Conservation (phyloP, 257 asterid genomes). For the Rhazya stricta region DNA sequence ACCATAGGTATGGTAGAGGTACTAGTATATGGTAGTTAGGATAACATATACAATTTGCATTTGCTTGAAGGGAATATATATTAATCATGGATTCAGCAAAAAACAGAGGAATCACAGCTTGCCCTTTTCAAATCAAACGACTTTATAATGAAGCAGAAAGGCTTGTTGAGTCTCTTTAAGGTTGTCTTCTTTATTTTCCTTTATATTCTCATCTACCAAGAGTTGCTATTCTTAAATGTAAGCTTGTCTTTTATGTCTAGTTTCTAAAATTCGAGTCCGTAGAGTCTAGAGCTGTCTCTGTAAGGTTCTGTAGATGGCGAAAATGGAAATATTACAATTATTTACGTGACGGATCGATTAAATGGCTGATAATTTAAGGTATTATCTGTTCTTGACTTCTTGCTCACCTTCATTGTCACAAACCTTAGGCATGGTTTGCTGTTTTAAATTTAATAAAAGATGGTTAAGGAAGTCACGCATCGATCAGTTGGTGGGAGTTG, state of each 20-base stretch:
- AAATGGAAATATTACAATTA: no score
- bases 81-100: background rate
- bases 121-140: background rate
- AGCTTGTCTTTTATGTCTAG: no score
- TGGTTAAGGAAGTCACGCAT: conserved; percentile 22
- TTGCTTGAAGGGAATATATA: background rate
- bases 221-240: background rate
- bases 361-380: background rate
- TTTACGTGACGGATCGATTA: no score
- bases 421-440: conserved; percentile 8
- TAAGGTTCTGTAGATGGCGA: background rate
- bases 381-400: background rate
- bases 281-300: background rate
- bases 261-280: background rate
- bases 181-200: background rate
- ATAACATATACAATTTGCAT: background rate
- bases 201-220: conserved; percentile 10
- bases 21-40: background rate
- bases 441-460: conserved; percentile 6
- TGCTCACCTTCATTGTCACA: background rate
- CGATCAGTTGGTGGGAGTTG: conserved; percentile 56
- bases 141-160: background rate
- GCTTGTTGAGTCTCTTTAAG: background rate
- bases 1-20: no score
- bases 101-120: background rate